Evolutionary conservation across 805 yeast genomes (phyloP).

Genomic region (Ogataea trehaloabstinens): DNA sequence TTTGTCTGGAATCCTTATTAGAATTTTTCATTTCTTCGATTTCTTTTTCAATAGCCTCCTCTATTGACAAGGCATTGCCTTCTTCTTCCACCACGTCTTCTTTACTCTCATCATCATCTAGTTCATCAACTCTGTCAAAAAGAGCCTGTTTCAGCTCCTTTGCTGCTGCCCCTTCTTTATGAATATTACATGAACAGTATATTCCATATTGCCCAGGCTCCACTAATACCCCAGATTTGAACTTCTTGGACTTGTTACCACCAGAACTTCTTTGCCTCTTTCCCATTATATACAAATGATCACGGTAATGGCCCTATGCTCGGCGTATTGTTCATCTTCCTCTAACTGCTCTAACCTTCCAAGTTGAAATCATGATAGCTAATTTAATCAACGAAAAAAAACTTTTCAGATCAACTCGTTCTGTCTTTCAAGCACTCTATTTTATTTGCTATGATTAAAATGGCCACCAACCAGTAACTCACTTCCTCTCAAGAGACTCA

Average conservation of each 20-base stretch:
- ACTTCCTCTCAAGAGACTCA: conserved; percentile 1
- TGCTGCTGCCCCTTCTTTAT: conserved; percentile 74
- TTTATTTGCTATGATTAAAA: too few species aligned
- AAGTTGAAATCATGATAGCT: too few species aligned
- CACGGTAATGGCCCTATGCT: neutral
- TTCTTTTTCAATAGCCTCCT: conserved; percentile 73
- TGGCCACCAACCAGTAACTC: too few species aligned
- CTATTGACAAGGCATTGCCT: conserved; percentile 56
- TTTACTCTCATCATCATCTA: conserved; percentile 15
- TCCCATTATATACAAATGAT: conserved; percentile 26
- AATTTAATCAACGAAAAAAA: too few species aligned
- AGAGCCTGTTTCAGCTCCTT: conserved; percentile 66
- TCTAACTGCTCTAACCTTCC: too few species aligned
- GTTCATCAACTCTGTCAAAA: conserved; percentile 48
- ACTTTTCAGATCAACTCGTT: too few species aligned
- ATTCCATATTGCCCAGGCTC: conserved; percentile 88
- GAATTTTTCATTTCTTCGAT: conserved; percentile 54
- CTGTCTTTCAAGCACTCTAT: too few species aligned
- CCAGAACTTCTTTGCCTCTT: conserved; percentile 23
- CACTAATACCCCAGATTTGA: conserved; percentile 46
- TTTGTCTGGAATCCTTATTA: conserved; percentile 37
- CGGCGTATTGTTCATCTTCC: neutral
- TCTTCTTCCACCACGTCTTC: conserved; percentile 32
- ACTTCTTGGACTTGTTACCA: conserved; percentile 31
- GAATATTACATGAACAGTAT: conserved; percentile 84